phyloP scores from a whole-genome alignment of 371 early-diverging fungal species.

The Nematocida homosporus region DNA sequence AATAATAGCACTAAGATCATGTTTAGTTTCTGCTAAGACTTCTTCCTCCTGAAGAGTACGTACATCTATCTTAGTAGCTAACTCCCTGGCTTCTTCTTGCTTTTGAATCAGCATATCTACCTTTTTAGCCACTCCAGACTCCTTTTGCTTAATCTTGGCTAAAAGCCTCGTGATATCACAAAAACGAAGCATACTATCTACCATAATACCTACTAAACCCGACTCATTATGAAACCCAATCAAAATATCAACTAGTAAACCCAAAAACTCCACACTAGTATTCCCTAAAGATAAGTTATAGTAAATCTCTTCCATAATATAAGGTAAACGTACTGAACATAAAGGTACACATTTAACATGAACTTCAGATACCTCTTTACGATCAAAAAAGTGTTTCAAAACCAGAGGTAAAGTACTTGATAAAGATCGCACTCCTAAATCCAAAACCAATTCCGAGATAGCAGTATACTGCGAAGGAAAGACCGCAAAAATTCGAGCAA shows the following conservation, averaged over 20 bases:
- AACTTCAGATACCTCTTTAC: constrained; percentile 1
- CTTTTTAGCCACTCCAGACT: not conserved
- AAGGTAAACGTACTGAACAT: constrained; percentile 4
- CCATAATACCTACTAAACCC: constrained; percentile 23
- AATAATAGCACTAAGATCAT: constrained; percentile 12
- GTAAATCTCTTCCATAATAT: constrained; percentile 33
- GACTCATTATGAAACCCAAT: constrained; percentile 12
- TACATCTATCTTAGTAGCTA: constrained; percentile 25
- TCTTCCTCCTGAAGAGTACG: not conserved
- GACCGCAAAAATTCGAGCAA: not conserved
- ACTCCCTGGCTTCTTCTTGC: constrained; percentile 10
- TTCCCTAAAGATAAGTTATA: constrained; percentile 33
- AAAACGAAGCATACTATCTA: constrained; percentile 22
- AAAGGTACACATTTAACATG: constrained; percentile 22
- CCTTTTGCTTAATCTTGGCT: constrained; percentile 2
- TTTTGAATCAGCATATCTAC: not conserved
- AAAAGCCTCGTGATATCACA: constrained; percentile 1
- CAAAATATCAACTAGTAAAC: not conserved
- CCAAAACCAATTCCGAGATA: constrained; percentile 9
- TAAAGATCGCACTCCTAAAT: not conserved
- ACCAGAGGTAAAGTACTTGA: not conserved
- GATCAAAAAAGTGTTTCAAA: constrained; percentile 6
- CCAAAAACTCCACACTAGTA: constrained; percentile 1
- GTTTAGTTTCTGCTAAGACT: constrained; percentile 10
- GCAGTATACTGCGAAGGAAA: constrained; percentile 34